Percentiles rank a stretch among this genome's conserved stretches.
Evolutionary conservation across 257 asterid species (phyloP).

Genomic region (Linderniella brevidens): DNA sequence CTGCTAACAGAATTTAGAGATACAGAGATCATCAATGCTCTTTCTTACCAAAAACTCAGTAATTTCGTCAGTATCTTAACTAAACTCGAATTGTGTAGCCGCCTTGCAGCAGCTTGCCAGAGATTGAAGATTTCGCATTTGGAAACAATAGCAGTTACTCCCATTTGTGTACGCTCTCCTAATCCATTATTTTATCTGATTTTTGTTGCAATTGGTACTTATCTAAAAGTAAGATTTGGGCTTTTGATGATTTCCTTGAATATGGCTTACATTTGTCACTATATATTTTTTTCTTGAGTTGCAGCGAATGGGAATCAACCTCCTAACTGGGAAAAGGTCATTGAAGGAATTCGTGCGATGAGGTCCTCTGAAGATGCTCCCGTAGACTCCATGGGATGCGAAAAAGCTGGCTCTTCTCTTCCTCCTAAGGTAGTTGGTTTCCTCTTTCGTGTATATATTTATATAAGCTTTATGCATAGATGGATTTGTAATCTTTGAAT

Average conservation of each 20-base stretch:
- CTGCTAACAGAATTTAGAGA: not conserved
- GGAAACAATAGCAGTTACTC: slow-evolving; percentile 22
- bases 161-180: slow-evolving; percentile 32
- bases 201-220: not conserved
- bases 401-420: slow-evolving; percentile 84
- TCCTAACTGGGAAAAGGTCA: slow-evolving; percentile 61
- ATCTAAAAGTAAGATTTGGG: not conserved
- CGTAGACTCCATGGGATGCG: slow-evolving; percentile 98
- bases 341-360: slow-evolving; percentile 74
- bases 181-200: not conserved
- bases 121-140: slow-evolving; percentile 77
- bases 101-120: slow-evolving; percentile 55
- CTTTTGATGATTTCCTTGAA: not conserved
- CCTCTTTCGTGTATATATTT: not conserved
- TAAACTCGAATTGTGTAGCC: slow-evolving; percentile 4
- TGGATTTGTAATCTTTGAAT: too few relatives aligned
- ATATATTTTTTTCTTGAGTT: slow-evolving; percentile 6
- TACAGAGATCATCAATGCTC: not conserved
- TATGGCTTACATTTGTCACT: slow-evolving; percentile 1
- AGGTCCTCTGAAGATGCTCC: slow-evolving; percentile 90
- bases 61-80: slow-evolving; percentile 3
- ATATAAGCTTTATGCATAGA: not conserved
- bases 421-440: slow-evolving; percentile 56
- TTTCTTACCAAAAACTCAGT: slow-evolving; percentile 1
- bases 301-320: slow-evolving; percentile 43